Evolutionary conservation across 495 filamentous ascomycete species (phyloP).

Genomic region (Glarea lozoyensis): DNA sequence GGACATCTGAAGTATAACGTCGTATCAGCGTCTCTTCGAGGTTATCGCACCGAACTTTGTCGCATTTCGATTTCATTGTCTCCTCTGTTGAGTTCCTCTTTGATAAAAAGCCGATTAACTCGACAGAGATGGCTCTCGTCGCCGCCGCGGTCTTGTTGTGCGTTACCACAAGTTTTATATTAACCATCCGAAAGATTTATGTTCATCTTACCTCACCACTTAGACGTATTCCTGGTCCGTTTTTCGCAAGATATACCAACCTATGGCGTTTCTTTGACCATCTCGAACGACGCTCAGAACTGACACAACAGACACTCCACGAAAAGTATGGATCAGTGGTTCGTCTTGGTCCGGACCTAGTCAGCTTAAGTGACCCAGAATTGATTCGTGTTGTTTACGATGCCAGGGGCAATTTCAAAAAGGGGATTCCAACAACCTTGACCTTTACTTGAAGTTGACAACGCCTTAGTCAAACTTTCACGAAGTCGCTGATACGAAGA

Average conservation of each 20-base stretch:
- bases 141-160: no score
- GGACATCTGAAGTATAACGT: no score
- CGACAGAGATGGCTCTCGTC: no score
- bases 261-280: neutral
- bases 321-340: conserved; percentile 36
- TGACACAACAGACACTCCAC: conserved; percentile 24
- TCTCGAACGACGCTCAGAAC: neutral
- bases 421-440: conserved; percentile 17
- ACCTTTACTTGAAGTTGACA: neutral
- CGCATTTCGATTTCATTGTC: no score
- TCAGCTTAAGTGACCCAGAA: conserved; percentile 30
- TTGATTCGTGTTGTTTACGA: conserved; percentile 31
- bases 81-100: no score
- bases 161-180: no score
- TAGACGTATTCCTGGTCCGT: neutral
- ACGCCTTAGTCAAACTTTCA: conserved; percentile 27
- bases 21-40: no score
- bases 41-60: no score
- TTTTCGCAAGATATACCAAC: neutral
- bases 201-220: neutral
- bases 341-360: conserved; percentile 29
- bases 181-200: no score
- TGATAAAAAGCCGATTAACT: no score
- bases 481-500: no score
- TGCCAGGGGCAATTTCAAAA: conserved; percentile 28